Base-by-base conservation (phyloP, 1,284 basidiomycete species). In the Pisolithus thermaeus region DNA sequence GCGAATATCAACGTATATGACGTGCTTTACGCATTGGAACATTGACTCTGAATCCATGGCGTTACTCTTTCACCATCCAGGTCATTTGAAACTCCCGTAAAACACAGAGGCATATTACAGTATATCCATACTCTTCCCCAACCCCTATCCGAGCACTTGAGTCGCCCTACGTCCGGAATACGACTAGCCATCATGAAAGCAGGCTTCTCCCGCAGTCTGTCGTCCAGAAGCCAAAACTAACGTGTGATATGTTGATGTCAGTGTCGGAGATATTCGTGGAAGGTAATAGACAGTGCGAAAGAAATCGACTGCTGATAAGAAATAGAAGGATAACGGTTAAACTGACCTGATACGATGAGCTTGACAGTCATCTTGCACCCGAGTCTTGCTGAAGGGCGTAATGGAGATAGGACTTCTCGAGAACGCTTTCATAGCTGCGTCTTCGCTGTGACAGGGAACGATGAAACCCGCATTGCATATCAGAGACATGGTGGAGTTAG, bases 401-500 rank as follows among this genome's bases (percentile, higher is more conserved):
- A 64, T 90, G 72, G 11, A 96, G 72, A 71, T 84, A 97, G 4
- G 89, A 90, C 55, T 78, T 79, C 1, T 88, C 93, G 28, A 97
- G 80, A 2, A 83, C 74, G 32, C 73, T 70, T 11, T 92, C 93
- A 57, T 91, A 79, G 38, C 89, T 86, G 38, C 76, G 71, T 4
- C 83, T 84, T 27, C 92, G 79, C 48, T 84, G 81, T 0, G 63
- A 57, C 79, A 77, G 7, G 88, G 84, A 2, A 97, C 89, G 38
- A 97, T 74, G 69, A 97, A 97, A 1, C 94, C 94, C 3, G 80
- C 92, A 62, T 93, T 94, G 70, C 90, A 93, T 90, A 53, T 46
- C 32, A 27, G 47, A 44, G n/a, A 49, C 45, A 27, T 12, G 51
- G 35, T 28, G 35, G 25, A 9, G 42, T 49, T 27, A 39, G 46